Conservation (phyloP, 345 rosid species). For the Populus pruinosa region DNA sequence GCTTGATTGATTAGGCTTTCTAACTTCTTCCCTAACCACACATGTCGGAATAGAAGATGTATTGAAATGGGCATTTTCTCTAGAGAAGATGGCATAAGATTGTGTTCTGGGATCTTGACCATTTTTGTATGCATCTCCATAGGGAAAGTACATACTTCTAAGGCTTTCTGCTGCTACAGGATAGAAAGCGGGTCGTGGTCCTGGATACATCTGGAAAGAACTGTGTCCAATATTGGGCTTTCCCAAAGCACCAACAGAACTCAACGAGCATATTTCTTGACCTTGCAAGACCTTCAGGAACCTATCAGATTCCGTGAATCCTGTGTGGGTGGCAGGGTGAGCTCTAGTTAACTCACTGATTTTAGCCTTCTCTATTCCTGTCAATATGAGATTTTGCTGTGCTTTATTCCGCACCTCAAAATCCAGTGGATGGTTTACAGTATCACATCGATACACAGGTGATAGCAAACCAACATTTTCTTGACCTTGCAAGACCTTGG, state of each 20-base stretch:
- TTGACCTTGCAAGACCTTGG: constrained; percentile 99
- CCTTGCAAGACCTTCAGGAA: constrained; percentile 97
- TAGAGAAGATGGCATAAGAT: constrained; percentile 34
- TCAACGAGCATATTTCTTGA: constrained; percentile 85
- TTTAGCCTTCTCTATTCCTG: constrained; percentile 38
- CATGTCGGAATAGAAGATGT: constrained; percentile 29
- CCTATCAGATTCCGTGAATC: constrained; percentile 59
- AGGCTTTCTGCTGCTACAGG: constrained; percentile 52
- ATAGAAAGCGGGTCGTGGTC: constrained; percentile 44
- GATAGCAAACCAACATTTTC: constrained; percentile 80
- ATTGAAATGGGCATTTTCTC: constrained; percentile 36
- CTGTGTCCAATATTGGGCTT: constrained; percentile 45
- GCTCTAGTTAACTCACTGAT: constrained; percentile 38
- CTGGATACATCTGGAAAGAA: constrained; percentile 44
- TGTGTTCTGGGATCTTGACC: constrained; percentile 34
- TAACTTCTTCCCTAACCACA: constrained; percentile 31
- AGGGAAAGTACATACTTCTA: constrained; percentile 46
- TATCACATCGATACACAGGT: constrained; percentile 58
- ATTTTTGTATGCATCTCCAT: constrained; percentile 27
- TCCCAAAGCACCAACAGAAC: constrained; percentile 39
- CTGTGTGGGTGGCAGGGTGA: constrained; percentile 41
- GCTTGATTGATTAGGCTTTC: constrained; percentile 32
- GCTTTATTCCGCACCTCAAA: constrained; percentile 54
- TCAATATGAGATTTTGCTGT: constrained; percentile 46
- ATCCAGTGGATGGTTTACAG: constrained; percentile 51